A percentile compares a stretch with the other conserved stretches of the same genome.
These are phyloP conservation scores for Bombardia bombarda DNA, from an alignment of 495 filamentous ascomycete species.

Conservation along the genomic window DNA sequence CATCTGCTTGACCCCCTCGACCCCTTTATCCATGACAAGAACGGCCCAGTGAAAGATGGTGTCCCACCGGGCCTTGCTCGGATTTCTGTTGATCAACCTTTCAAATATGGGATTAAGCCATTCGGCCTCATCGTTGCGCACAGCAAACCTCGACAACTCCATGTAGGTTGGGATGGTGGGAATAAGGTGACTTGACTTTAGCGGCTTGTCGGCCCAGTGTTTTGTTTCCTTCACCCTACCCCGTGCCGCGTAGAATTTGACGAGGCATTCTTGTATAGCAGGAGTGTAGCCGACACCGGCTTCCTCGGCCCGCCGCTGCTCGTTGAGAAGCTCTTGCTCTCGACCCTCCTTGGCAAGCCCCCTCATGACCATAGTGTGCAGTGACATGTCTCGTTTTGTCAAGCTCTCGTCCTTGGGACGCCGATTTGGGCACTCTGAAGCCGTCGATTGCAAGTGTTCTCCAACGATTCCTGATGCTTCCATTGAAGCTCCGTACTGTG, in stretches of 20 bases:
- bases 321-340: slow-evolving; percentile 42
- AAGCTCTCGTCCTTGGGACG: too few species aligned
- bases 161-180: slow-evolving; percentile 41
- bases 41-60: slow-evolving; percentile 70
- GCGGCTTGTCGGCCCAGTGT: slow-evolving; percentile 56
- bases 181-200: slow-evolving; percentile 28
- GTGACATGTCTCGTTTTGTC: slow-evolving; percentile 25
- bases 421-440: too few species aligned
- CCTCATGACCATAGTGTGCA: slow-evolving; percentile 54
- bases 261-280: slow-evolving; percentile 40
- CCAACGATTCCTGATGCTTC: slow-evolving; percentile 48
- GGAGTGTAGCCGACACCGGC: slow-evolving; percentile 25
- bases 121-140: slow-evolving; percentile 46
- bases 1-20: slow-evolving; percentile 63
- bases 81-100: slow-evolving; percentile 41
- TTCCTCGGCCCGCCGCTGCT: slow-evolving; percentile 24
- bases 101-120: slow-evolving; percentile 60
- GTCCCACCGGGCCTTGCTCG: slow-evolving; percentile 52
- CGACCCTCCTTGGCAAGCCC: slow-evolving; percentile 62
- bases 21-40: slow-evolving; percentile 54
- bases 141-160: slow-evolving; percentile 40
- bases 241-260: slow-evolving; percentile 40
- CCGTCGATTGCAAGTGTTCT: slow-evolving; percentile 29
- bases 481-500: slow-evolving; percentile 48
- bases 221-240: slow-evolving; percentile 47